Percentiles rank a stretch among this genome's conserved stretches.
phyloP scores from a whole-genome alignment of 2,329 filamentous ascomycete genomes.

The Arthroderma uncinatum region DNA sequence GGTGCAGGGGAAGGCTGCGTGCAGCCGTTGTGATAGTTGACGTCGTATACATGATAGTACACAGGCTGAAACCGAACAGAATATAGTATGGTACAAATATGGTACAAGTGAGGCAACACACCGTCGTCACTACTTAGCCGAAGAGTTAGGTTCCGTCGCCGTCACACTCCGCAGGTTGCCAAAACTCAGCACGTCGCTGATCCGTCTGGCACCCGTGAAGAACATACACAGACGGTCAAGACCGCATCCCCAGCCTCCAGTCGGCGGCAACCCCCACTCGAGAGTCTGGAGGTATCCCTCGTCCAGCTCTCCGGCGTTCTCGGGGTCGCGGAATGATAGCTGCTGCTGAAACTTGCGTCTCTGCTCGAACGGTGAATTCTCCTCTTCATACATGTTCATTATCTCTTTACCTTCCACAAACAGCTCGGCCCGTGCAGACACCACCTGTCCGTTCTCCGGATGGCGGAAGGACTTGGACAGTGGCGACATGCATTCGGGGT shows the following conservation, averaged over 20 bases:
- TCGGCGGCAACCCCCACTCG: conserved; percentile 85
- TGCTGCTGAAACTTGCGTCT: conserved; percentile 66
- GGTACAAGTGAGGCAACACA: too few relatives aligned
- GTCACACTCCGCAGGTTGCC: conserved; percentile 58
- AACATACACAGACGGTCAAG: conserved; percentile 88
- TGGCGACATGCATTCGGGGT: conserved; percentile 82
- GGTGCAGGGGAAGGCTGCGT: not conserved
- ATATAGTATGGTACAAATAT: too few relatives aligned
- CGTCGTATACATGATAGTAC: too few relatives aligned
- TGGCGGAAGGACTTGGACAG: conserved; percentile 78
- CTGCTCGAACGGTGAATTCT: conserved; percentile 85
- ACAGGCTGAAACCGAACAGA: too few relatives aligned
- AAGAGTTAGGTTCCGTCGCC: conserved; percentile 5
- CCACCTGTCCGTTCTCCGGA: conserved; percentile 53
- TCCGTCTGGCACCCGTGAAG: conserved; percentile 64
- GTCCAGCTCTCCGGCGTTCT: conserved; percentile 48
- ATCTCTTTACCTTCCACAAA: conserved; percentile 72
- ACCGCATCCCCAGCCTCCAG: conserved; percentile 92
- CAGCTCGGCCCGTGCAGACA: conserved; percentile 74
- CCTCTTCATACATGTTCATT: conserved; percentile 96
- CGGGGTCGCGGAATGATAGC: conserved; percentile 37
- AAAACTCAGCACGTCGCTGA: conserved; percentile 79
- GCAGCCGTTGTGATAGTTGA: not conserved
- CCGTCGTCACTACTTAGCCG: not conserved
- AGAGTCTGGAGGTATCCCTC: conserved; percentile 75